Percentiles rank a stretch among this genome's conserved stretches.
These are phyloP conservation scores for Plasmodium inui DNA, from an alignment of 169 alveolate species.

Conservation along the genomic window DNA sequence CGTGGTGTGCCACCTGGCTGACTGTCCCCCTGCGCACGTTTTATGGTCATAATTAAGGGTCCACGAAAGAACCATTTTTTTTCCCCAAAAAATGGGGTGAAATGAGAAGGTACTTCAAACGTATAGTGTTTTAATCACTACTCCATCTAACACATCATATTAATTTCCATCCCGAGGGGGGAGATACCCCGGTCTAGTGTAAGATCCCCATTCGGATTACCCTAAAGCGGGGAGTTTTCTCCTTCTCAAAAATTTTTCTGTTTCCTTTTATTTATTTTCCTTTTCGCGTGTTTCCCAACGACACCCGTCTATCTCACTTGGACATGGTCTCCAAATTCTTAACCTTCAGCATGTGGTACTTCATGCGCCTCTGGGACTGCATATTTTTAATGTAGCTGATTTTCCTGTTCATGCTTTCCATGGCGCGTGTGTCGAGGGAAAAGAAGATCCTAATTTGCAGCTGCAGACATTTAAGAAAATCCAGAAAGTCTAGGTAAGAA, in stretches of 20 bases:
- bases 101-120: background rate
- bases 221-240: background rate
- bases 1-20: background rate
- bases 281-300: background rate
- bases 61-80: background rate
- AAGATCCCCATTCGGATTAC: background rate
- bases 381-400: conserved; percentile 15
- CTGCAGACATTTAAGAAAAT: conserved; percentile 22
- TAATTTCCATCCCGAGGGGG: background rate
- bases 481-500: conserved; percentile 55
- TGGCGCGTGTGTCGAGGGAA: conserved; percentile 28
- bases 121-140: background rate
- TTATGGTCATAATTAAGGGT: background rate
- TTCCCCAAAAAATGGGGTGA: background rate
- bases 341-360: conserved; percentile 8
- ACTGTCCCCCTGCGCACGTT: background rate
- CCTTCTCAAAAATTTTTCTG: background rate
- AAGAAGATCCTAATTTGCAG: conserved; percentile 30
- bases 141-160: background rate
- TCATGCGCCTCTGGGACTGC: conserved; percentile 30
- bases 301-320: background rate
- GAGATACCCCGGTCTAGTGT: background rate
- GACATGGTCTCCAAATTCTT: conserved; percentile 70
- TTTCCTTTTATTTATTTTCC: background rate
- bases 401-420: conserved; percentile 37